Conservation (phyloP, 2,329 filamentous ascomycete genomes). For the Trichoderma polysporum region DNA sequence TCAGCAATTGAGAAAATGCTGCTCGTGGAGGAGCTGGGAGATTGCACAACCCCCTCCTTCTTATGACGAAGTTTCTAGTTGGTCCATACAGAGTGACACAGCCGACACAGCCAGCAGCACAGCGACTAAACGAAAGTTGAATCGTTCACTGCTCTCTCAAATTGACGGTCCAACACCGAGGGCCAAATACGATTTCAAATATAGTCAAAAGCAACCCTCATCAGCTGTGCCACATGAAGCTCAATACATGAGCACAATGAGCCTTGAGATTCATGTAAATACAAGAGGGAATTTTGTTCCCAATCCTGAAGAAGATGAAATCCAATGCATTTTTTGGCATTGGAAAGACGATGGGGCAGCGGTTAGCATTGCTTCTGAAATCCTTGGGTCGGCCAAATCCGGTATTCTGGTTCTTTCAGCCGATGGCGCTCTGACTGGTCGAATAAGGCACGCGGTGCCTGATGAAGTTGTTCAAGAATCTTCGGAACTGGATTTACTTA, state of each 20-base stretch:
- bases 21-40: constrained; percentile 68
- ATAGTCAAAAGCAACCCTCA: constrained; percentile 71
- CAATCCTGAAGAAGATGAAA: constrained; percentile 86
- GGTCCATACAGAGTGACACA: constrained; percentile 42
- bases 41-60: constrained; percentile 70
- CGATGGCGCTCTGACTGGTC: constrained; percentile 56
- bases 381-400: constrained; percentile 49
- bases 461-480: constrained; percentile 71
- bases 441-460: constrained; percentile 60
- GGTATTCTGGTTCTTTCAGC: constrained; percentile 74
- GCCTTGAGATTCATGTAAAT: constrained; percentile 88
- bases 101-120: neutral
- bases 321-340: constrained; percentile 88
- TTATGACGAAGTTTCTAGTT: constrained; percentile 65
- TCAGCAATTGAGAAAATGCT: constrained; percentile 48
- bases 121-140: constrained; percentile 17
- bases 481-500: constrained; percentile 81
- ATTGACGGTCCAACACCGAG: constrained; percentile 86
- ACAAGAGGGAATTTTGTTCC: constrained; percentile 77
- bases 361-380: constrained; percentile 36
- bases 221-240: constrained; percentile 79
- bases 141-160: constrained; percentile 62
- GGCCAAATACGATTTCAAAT: constrained; percentile 81
- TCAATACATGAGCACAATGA: constrained; percentile 97
- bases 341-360: constrained; percentile 70